Base-by-base conservation (phyloP, 2,329 filamentous ascomycete genomes). In the Fusarium dimerum region DNA sequence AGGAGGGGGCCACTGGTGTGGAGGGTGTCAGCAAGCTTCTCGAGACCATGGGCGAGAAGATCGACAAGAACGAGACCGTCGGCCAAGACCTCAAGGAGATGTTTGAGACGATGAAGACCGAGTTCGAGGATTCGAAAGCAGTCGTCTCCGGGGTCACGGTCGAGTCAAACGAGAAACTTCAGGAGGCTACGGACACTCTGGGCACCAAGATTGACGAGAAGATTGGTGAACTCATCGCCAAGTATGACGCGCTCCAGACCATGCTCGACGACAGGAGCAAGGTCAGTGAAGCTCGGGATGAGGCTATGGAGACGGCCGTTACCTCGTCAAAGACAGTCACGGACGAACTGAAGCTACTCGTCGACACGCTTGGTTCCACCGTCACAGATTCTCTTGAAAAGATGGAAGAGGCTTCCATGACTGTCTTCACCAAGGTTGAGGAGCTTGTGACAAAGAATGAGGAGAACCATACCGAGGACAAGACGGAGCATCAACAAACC, bases 81-180 rank as follows among this genome's bases (percentile, higher is more conserved):
- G 74, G 78, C 29, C 78, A 82, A n/a, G 87, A 86, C 56, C 75
- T 92, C 48, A 87, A 86, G 63, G 86, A 88, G 50, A 80, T 92
- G 69, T 83, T 86, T 40, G 86, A 90, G 49, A 83, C 85, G 3
- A 85, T 97, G 72, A 92, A 89, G 69, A 76, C 83, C 1, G 92
- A 97, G 67, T 96, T 97, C 54, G 92, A 97, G 64, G 89, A 92
- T 57, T 87, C 90, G 11, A 88, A 90, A 61, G 85, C 86, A 15
- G 85, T 89, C n/a, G 81, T 94, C 20, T 87, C 90, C 51, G 88
- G 88, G 7, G 82, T 86, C 47, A 94, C 93, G 73, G 78, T 90
- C n/a, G 90, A 96, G 56, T 82, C 86, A 3, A 90, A 96, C 56
- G 88, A 92, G 65, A 92, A 91, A 68, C 85, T 87, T 30, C 79